Conservation (phyloP, 371 early-diverging fungal genomes). For the Mucor indicus region DNA sequence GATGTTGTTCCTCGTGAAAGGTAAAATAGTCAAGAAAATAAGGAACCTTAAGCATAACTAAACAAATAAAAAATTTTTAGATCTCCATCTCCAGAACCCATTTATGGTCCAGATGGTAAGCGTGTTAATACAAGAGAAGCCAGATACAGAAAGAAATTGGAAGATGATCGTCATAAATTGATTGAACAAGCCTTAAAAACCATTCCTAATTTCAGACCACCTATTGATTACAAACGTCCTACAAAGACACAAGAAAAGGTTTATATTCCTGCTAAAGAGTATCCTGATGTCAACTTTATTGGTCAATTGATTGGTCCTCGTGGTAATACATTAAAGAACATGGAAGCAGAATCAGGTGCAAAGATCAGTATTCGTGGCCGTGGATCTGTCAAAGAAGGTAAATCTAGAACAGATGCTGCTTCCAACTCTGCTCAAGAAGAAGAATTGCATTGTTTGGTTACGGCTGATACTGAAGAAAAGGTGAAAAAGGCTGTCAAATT, state of each 20-base stretch:
- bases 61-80: too few relatives aligned
- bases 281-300: slow-evolving; percentile 96
- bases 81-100: slow-evolving; percentile 93
- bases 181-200: slow-evolving; percentile 77
- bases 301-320: slow-evolving; percentile 96
- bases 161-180: slow-evolving; percentile 90
- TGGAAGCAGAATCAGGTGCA: slow-evolving; percentile 91
- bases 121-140: slow-evolving; percentile 94
- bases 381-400: slow-evolving; percentile 97
- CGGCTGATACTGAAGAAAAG: slow-evolving; percentile 88
- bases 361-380: slow-evolving; percentile 96
- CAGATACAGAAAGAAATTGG: slow-evolving; percentile 86
- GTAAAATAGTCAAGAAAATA: slow-evolving; percentile 42
- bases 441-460: slow-evolving; percentile 90
- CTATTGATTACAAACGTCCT: slow-evolving; percentile 86
- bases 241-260: slow-evolving; percentile 85
- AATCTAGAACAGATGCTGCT: slow-evolving; percentile 65
- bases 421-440: slow-evolving; percentile 84
- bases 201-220: slow-evolving; percentile 85
- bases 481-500: slow-evolving; percentile 80
- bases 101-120: slow-evolving; percentile 88
- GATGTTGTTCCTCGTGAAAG: slow-evolving; percentile 78
- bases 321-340: slow-evolving; percentile 92
- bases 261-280: slow-evolving; percentile 94
- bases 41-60: too few relatives aligned